phyloP scores from a whole-genome alignment of 2,329 filamentous ascomycete genomes.

The Cercospora berteroae region DNA sequence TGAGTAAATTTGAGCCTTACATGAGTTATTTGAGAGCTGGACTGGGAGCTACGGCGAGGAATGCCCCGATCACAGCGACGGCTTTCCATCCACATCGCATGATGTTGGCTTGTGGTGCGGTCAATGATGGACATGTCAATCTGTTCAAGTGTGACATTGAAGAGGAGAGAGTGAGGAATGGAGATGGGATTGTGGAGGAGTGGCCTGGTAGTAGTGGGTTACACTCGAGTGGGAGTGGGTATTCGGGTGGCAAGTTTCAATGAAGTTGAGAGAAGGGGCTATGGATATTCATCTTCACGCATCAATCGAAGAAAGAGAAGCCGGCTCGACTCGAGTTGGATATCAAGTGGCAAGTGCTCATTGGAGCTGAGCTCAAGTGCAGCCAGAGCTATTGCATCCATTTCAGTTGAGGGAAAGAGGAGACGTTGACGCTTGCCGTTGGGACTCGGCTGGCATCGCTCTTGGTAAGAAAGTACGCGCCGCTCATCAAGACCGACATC shows the following conservation, averaged over 20 bases:
- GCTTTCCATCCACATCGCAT: conserved; percentile 95
- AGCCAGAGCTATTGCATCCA: neutral
- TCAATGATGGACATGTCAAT: conserved; percentile 87
- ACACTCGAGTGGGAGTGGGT: neutral
- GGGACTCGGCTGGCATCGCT: neutral
- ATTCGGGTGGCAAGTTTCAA: neutral
- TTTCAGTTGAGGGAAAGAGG: neutral
- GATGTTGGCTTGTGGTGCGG: conserved; percentile 81
- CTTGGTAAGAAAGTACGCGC: too few relatives aligned
- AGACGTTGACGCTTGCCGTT: neutral
- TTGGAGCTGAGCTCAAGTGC: neutral
- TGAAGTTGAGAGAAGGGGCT: neutral
- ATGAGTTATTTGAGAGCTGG: conserved; percentile 54
- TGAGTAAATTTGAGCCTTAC: conserved; percentile 85
- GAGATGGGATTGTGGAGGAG: conserved; percentile 14
- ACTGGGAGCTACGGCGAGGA: conserved; percentile 40
- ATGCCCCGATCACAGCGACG: conserved; percentile 79
- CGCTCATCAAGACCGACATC: neutral
- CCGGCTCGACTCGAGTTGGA: neutral
- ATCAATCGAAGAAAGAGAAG: neutral
- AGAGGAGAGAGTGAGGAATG: conserved; percentile 22
- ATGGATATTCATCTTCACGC: neutral
- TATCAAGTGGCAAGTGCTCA: neutral
- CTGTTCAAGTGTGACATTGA: conserved; percentile 57
- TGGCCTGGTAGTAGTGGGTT: conserved; percentile 2